These are phyloP conservation scores for Colletotrichum caudatum DNA, from an alignment of 2,329 filamentous ascomycete species.

Conservation along the genomic window DNA sequence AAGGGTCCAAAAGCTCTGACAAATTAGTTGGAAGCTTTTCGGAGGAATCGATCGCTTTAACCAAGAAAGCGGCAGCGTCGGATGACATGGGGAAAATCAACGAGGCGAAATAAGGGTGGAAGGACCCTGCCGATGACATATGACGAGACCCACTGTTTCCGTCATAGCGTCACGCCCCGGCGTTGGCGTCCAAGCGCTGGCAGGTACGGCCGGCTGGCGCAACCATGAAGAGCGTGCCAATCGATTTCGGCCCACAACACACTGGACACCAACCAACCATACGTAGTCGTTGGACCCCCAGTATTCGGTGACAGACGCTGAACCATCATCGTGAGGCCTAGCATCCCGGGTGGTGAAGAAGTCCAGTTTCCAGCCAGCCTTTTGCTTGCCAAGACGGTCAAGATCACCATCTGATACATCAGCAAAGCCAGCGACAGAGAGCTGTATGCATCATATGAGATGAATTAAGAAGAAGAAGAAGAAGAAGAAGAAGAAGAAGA, in stretches of 20 bases:
- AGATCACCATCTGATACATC: background rate
- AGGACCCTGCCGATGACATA: constrained; percentile 41
- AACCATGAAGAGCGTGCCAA: no score
- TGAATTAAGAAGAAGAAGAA: background rate
- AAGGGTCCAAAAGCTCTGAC: constrained; percentile 38
- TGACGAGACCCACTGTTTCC: constrained; percentile 31
- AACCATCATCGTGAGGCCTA: constrained; percentile 5
- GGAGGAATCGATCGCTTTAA: constrained; percentile 5
- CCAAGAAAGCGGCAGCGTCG: constrained; percentile 36
- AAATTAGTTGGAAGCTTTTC: constrained; percentile 15
- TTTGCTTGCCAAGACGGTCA: background rate
- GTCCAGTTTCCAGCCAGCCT: background rate
- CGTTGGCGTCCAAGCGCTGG: constrained; percentile 8
- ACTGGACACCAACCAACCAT: background rate
- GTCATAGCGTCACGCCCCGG: constrained; percentile 28
- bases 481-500: constrained; percentile 7
- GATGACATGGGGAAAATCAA: constrained; percentile 22
- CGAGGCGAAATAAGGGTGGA: constrained; percentile 26
- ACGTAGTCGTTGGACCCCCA: constrained; percentile 6
- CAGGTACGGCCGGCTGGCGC: background rate
- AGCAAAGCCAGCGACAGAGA: background rate
- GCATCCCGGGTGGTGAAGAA: constrained; percentile 22
- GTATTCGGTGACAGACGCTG: constrained; percentile 25
- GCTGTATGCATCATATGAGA: background rate
- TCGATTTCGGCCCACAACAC: constrained; percentile 14